A percentile compares a stretch with the other conserved stretches of the same genome.
phyloP scores from a whole-genome alignment of 2,329 filamentous ascomycete genomes.

The Onygenales sp. region DNA sequence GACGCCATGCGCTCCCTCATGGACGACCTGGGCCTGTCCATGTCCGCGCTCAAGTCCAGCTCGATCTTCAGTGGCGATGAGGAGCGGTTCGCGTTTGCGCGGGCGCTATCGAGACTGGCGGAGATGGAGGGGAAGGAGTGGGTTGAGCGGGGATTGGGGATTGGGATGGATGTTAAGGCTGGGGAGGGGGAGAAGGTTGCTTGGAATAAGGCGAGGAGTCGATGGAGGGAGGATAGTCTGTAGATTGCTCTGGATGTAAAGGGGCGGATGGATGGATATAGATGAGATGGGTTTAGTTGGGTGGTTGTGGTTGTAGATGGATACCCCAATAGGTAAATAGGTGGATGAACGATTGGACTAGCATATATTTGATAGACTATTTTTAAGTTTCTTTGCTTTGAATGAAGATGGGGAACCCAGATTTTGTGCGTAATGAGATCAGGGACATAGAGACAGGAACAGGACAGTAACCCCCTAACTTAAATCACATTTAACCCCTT shows the following conservation, averaged over 20 bases:
- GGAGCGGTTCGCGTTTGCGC: slow-evolving; percentile 90
- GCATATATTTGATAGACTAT: too few relatives aligned
- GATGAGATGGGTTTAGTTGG: neutral
- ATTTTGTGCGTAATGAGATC: too few relatives aligned
- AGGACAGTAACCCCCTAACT: too few relatives aligned
- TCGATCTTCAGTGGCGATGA: slow-evolving; percentile 90
- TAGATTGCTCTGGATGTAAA: slow-evolving; percentile 11
- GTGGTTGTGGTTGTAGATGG: too few relatives aligned
- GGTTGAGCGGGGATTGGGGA: slow-evolving; percentile 66
- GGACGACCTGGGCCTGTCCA: slow-evolving; percentile 79
- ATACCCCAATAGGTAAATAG: too few relatives aligned
- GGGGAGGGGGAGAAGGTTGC: slow-evolving; percentile 36
- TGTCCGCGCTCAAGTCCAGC: slow-evolving; percentile 72
- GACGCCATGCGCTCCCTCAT: slow-evolving; percentile 70
- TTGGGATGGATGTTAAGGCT: slow-evolving; percentile 31
- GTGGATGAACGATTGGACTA: too few relatives aligned
- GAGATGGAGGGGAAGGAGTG: slow-evolving; percentile 95
- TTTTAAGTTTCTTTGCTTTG: too few relatives aligned
- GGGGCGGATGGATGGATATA: neutral
- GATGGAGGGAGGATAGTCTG: slow-evolving; percentile 42
- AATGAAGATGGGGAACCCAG: too few relatives aligned
- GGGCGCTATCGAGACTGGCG: slow-evolving; percentile 70
- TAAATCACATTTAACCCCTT: too few relatives aligned
- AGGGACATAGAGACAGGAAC: too few relatives aligned
- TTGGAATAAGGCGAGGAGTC: slow-evolving; percentile 40